Base-by-base conservation (phyloP, 108 stramenopile genomes). In the Mayamaea pseudoterrestris region DNA sequence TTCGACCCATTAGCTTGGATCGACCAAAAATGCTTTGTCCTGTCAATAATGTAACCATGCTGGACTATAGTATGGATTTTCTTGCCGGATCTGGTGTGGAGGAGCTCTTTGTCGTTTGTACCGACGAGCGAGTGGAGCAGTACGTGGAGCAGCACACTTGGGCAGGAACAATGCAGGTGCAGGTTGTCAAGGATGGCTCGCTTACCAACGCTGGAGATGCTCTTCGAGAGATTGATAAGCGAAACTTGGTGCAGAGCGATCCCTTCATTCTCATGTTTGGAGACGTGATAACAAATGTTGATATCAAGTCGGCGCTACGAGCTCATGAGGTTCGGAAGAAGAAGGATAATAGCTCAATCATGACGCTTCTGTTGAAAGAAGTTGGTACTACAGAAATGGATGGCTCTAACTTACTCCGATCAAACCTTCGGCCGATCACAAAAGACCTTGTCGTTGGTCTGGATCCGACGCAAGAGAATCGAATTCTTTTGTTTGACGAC, bases 201-300 rank as follows among this genome's bases (percentile, higher is more conserved):
- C 64, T 89, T 28, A 77, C 79, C 28, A 87, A 91, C 58, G 87
- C 88, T 1, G 95, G 98, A 4, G 95, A 98, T 53, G 94, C 94
- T 3, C 57, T 98, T 16, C 76, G 98, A 12, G 95, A 98, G 60
- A 58, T 98, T 30, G 95, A 98, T 59, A 72, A 78, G 48, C 64
- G 80, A n/a, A 85, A 87, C 53, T 44, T 93, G n/a, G 73, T 98
- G 35, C 76, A 93, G 43, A 80, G 77, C 23, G 93, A 97, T 72
- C 98, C 98, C 2, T 98, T 98, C 59, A 55, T 98, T 0, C 60
- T 98, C n/a, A 75, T 96, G 58, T 68, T 60, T 47, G 94, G 93
- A 3, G 95, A 98, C 69, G 90, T 92, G 11, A 73, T 98, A 7
- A 73, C 90, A 42, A 95, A 94, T 64, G 74, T 96, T 34, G 79